Percentiles rank a stretch among this genome's conserved stretches.
Conservation (phyloP, 345 rosid species). For the Linum trigynum region DNA sequence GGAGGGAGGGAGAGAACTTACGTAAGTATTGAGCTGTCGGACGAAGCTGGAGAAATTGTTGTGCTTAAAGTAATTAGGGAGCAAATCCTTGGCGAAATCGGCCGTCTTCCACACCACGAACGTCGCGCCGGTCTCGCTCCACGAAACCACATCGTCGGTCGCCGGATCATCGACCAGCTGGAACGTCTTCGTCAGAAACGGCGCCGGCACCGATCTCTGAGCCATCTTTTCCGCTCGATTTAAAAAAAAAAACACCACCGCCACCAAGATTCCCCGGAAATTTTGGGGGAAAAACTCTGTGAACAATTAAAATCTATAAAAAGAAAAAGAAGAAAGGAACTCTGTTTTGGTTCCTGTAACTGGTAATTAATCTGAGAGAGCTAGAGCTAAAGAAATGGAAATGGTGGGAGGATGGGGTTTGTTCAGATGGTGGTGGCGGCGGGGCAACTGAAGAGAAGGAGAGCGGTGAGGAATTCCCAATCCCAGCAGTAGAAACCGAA, state of each 20-base stretch:
- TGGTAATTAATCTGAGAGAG: not conserved
- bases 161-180: conserved; percentile 62
- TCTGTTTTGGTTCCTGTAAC: not conserved
- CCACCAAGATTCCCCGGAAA: conserved; percentile 6
- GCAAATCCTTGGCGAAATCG: conserved; percentile 9
- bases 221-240: conserved; percentile 27
- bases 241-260: not conserved
- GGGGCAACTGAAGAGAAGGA: conserved; percentile 80
- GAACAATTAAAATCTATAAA: conserved; percentile 1
- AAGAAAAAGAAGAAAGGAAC: conserved; percentile 4
- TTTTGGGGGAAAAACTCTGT: not conserved
- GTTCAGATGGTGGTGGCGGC: conserved; percentile 1
- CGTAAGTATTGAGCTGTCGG: conserved; percentile 10
- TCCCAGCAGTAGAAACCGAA: conserved; percentile 94
- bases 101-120: conserved; percentile 24
- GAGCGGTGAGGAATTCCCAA: conserved; percentile 97
- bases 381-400: not conserved
- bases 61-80: conserved; percentile 7
- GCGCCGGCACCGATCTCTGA: conserved; percentile 50
- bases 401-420: not conserved
- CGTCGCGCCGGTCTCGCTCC: conserved; percentile 62
- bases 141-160: conserved; percentile 71
- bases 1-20: not conserved
- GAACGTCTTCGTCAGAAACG: conserved; percentile 68
- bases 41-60: conserved; percentile 12